These are phyloP conservation scores for Rhizoclosmatium globosum DNA, from an alignment of 192 early-diverging fungal genomes.

Conservation along the genomic window DNA sequence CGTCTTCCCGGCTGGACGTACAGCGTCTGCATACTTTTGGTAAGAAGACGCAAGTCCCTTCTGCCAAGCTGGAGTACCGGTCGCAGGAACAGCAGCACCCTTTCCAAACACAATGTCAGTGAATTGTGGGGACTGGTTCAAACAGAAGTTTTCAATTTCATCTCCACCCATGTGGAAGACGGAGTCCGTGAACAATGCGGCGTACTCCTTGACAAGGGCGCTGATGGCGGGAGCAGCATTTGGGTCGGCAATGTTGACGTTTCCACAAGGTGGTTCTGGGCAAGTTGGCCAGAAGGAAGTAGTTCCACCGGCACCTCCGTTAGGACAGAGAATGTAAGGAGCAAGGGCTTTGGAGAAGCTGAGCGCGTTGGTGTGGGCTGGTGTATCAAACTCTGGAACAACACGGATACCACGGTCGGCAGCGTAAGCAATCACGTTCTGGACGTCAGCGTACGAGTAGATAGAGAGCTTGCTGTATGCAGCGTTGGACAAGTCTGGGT, in stretches of 20 bases:
- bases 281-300: constrained; percentile 37
- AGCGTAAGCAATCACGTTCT: constrained; percentile 74
- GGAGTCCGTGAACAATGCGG: constrained; percentile 72
- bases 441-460: constrained; percentile 67
- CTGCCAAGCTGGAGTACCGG: neutral
- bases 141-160: constrained; percentile 41
- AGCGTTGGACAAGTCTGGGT: neutral
- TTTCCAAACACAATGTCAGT: neutral
- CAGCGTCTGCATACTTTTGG: constrained; percentile 9
- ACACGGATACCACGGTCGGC: constrained; percentile 78
- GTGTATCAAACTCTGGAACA: constrained; percentile 84
- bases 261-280: constrained; percentile 80
- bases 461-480: constrained; percentile 50
- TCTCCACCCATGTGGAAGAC: constrained; percentile 74
- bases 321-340: constrained; percentile 39
- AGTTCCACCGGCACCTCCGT: constrained; percentile 32
- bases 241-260: constrained; percentile 67
- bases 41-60: neutral
- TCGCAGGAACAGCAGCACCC: neutral
- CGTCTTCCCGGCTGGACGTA: constrained; percentile 1
- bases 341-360: constrained; percentile 6
- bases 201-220: constrained; percentile 72
- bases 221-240: constrained; percentile 69
- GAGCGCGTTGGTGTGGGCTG: constrained; percentile 17
- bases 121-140: neutral